Base-by-base conservation (phyloP, 2,329 filamentous ascomycete genomes). In the Pseudogymnoascus sp. region DNA sequence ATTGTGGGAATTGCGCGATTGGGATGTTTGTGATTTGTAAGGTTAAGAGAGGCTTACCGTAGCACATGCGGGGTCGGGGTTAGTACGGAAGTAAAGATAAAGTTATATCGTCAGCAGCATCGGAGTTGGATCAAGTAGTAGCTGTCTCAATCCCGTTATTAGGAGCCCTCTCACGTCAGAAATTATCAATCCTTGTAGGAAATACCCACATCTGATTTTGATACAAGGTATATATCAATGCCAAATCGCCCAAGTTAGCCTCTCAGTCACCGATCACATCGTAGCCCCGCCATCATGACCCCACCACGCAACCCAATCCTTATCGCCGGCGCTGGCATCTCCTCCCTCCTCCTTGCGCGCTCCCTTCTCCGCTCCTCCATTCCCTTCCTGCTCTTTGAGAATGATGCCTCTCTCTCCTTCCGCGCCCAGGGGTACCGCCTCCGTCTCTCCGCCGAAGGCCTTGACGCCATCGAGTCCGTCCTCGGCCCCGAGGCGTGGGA, bases 401-500 rank as follows among this genome's bases (percentile, higher is more conserved):
- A 77, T 13, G 78, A 81, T 64, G 71, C 72, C n/a, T 76, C 73
- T 2, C 71, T 79, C n/a, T 69, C 75, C 0, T 84, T 83, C 66
- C 83, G 84, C 47, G 83, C 80, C 0, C 84, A 87, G 68, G 84
- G 84, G 0, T 87, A 87, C 71, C 74, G 84, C 1, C 74, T 86
- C 5, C 80, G 84, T 10, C 76, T 87, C 2, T 85, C 82, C 0
- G 60, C 70, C 0, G 77, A 84, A 65, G 83, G 83, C 0, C 74
- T 86, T 0, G 79, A 84, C 66, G 82, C 84, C 21, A 83, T 87
- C 60, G 83, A 87, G 65, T 75, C 79, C 0, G 83, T 82, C 0
- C 79, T 87, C 2, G 74, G 77, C 7, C 71, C 77, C 0, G 71
- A 76, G 3, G 68, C 66, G 0, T 86, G 78, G 68, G 65, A 77